Percentiles rank a stretch among this genome's conserved stretches.
These are phyloP conservation scores for Butyriboletus regius DNA, from an alignment of 1,284 basidiomycete genomes.

Conservation along the genomic window DNA sequence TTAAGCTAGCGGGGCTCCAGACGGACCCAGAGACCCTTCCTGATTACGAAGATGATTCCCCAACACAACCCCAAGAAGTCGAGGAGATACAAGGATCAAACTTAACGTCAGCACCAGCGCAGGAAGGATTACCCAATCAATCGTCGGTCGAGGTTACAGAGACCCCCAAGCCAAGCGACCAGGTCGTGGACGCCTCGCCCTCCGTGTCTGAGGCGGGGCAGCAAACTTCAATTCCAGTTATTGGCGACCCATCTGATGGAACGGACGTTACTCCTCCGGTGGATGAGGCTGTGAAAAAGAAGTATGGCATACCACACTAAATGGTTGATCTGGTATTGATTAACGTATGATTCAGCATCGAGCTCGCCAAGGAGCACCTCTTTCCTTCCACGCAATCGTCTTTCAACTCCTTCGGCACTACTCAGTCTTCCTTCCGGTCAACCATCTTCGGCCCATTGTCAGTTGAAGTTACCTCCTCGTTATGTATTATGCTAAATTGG, in stretches of 20 bases:
- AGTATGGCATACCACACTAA: slow-evolving; percentile 12
- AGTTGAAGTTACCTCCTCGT: slow-evolving; percentile 20
- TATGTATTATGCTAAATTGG: slow-evolving; percentile 8
- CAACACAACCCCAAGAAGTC: slow-evolving; percentile 11
- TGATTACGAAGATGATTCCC: slow-evolving; percentile 51
- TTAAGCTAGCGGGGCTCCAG: slow-evolving; percentile 42
- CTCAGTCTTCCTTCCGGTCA: slow-evolving; percentile 25
- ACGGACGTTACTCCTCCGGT: neutral
- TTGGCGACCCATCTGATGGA: neutral
- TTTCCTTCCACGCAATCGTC: slow-evolving; percentile 36
- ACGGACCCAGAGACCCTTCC: slow-evolving; percentile 37
- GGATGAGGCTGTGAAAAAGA: slow-evolving; percentile 23
- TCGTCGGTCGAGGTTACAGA: slow-evolving; percentile 1
- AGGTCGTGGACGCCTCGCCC: neutral
- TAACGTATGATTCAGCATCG: slow-evolving; percentile 29
- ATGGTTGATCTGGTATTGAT: slow-evolving; percentile 4
- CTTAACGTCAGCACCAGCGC: neutral
- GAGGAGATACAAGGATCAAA: neutral
- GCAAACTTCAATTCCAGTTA: neutral
- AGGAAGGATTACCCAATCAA: slow-evolving; percentile 1
- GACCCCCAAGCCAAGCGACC: slow-evolving; percentile 1
- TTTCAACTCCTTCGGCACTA: slow-evolving; percentile 13
- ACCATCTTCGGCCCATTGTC: slow-evolving; percentile 58
- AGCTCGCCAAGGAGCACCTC: slow-evolving; percentile 39
- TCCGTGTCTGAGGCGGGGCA: slow-evolving; percentile 1